A percentile compares a stretch with the other conserved stretches of the same genome.
Evolutionary conservation across 1,284 basidiomycete genomes (phyloP).

Genomic region (Cryptococcus sp.): DNA sequence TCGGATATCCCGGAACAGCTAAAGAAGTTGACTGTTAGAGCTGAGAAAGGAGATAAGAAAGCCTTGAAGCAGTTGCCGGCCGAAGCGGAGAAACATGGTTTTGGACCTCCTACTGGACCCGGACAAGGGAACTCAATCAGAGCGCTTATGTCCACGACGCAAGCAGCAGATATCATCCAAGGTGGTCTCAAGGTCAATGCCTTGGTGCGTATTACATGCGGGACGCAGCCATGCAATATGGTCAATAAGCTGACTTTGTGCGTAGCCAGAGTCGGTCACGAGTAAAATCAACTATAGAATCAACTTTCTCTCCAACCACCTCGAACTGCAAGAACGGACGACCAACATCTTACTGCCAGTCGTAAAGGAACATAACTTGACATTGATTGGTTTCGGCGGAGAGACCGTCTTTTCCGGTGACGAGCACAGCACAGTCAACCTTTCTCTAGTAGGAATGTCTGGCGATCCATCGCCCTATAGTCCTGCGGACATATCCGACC

Average conservation of each 20-base stretch:
- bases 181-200: constrained; percentile 55
- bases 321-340: constrained; percentile 30
- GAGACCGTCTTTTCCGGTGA: constrained; percentile 21
- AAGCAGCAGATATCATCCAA: constrained; percentile 48
- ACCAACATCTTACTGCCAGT: constrained; percentile 27
- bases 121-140: constrained; percentile 27
- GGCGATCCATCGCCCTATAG: constrained; percentile 38
- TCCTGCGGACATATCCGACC: constrained; percentile 27
- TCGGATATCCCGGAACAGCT: constrained; percentile 48
- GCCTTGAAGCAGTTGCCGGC: constrained; percentile 52
- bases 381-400: constrained; percentile 31
- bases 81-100: constrained; percentile 38
- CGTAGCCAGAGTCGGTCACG: constrained; percentile 33
- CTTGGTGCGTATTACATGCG: constrained; percentile 28
- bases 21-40: constrained; percentile 39
- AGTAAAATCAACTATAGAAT: constrained; percentile 44
- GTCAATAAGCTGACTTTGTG: neutral
- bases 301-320: constrained; percentile 33
- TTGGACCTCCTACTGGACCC: constrained; percentile 9
- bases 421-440: constrained; percentile 12
- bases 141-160: constrained; percentile 49
- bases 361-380: constrained; percentile 34
- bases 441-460: constrained; percentile 22
- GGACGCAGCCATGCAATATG: too few relatives aligned
- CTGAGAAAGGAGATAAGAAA: constrained; percentile 29